These are phyloP conservation scores for Graphiopsis chlorocephala DNA, from an alignment of 2,329 filamentous ascomycete species.

Conservation along the genomic window DNA sequence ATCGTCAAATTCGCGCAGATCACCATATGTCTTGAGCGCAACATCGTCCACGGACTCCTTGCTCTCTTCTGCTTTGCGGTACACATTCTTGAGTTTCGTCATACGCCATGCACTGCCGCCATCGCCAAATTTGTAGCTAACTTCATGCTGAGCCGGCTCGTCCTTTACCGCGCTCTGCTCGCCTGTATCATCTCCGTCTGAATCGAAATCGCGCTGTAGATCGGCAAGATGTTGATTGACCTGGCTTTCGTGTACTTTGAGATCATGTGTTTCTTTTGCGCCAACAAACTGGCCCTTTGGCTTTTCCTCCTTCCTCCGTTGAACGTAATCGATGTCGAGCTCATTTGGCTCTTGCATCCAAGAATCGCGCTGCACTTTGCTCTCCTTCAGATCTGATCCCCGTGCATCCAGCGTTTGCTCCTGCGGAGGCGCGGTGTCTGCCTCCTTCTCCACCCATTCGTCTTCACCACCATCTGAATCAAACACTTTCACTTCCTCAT, in stretches of 20 bases:
- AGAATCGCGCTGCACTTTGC: conserved; percentile 66
- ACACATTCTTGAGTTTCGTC: conserved; percentile 87
- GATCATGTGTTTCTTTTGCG: conserved; percentile 60
- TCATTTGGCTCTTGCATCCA: conserved; percentile 93
- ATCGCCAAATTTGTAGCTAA: conserved; percentile 86
- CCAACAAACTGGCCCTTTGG: conserved; percentile 45
- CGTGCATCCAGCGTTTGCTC: conserved; percentile 45
- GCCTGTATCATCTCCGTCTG: conserved; percentile 52
- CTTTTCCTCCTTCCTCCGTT: conserved; percentile 51
- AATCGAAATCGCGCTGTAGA: conserved; percentile 46
- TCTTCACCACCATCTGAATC: conserved; percentile 40
- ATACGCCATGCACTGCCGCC: conserved; percentile 90
- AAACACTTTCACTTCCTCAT: conserved; percentile 31
- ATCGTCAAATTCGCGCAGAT: conserved; percentile 81
- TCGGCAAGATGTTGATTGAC: conserved; percentile 70
- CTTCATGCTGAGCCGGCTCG: conserved; percentile 57
- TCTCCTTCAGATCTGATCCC: conserved; percentile 36
- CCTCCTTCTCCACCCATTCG: conserved; percentile 45
- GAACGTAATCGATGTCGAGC: conserved; percentile 79
- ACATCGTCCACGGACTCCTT: conserved; percentile 75
- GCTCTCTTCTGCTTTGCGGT: conserved; percentile 71
- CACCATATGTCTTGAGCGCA: conserved; percentile 77
- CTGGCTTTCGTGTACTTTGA: conserved; percentile 75
- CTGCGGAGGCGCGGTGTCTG: conserved; percentile 39
- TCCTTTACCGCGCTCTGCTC: conserved; percentile 41